Conservation (phyloP, 140 eudicot species). For the Bidens hawaiensis region DNA sequence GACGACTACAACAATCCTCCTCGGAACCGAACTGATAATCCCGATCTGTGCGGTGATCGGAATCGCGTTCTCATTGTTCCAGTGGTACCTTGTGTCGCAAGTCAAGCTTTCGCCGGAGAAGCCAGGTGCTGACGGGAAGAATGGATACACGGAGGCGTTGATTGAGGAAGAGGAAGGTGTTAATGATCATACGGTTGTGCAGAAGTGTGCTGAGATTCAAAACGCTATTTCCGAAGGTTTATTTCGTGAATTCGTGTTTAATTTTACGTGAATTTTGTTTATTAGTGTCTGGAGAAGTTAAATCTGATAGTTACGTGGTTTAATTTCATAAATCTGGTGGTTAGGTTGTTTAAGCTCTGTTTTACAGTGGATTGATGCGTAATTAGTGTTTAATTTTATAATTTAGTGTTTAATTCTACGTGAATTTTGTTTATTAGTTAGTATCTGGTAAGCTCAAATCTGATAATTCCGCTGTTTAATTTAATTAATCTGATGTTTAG, state of each 20-base stretch:
- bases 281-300: neutral
- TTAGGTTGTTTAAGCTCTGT: too few relatives aligned
- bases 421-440: too few relatives aligned
- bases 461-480: too few relatives aligned
- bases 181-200: slow-evolving; percentile 44
- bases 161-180: slow-evolving; percentile 49
- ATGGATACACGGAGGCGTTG: slow-evolving; percentile 33
- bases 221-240: slow-evolving; percentile 43
- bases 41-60: slow-evolving; percentile 40
- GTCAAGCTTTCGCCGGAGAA: slow-evolving; percentile 34
- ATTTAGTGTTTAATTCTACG: too few relatives aligned
- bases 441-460: too few relatives aligned
- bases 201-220: slow-evolving; percentile 47
- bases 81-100: slow-evolving; percentile 38
- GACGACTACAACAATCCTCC: slow-evolving; percentile 24
- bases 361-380: too few relatives aligned
- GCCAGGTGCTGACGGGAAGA: slow-evolving; percentile 23
- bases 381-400: too few relatives aligned
- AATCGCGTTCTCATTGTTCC: slow-evolving; percentile 35
- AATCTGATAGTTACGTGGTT: too few relatives aligned
- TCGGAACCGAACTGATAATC: slow-evolving; percentile 38
- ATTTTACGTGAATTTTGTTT: neutral
- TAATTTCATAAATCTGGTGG: too few relatives aligned
- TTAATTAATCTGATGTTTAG: too few relatives aligned
- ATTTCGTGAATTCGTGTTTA: too few relatives aligned